These are phyloP conservation scores for Rhododendron williamsianum DNA, from an alignment of 148 eudicot species.

Conservation along the genomic window DNA sequence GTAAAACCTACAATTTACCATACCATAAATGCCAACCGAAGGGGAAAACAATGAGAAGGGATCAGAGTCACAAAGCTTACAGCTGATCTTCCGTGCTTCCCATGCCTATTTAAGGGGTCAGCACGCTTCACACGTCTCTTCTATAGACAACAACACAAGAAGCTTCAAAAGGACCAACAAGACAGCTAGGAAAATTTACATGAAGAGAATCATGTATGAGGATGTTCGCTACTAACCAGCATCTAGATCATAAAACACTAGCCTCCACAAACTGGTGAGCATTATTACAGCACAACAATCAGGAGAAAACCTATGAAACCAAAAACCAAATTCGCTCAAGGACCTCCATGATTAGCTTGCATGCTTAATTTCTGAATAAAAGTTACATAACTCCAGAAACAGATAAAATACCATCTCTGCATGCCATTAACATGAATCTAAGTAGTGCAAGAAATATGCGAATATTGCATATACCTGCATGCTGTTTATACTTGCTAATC, in stretches of 20 bases:
- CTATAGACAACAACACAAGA: background rate
- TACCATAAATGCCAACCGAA: background rate
- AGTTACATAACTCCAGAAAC: background rate
- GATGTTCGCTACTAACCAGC: background rate
- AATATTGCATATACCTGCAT: background rate
- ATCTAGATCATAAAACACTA: background rate
- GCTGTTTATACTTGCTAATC: background rate
- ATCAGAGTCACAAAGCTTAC: background rate
- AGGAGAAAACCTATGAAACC: background rate
- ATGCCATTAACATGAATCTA: background rate
- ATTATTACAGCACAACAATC: background rate
- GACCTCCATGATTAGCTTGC: background rate
- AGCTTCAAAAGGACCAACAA: background rate
- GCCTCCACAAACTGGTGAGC: background rate
- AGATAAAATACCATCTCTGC: background rate
- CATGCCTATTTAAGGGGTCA: background rate
- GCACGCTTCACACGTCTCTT: background rate
- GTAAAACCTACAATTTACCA: constrained; percentile 2
- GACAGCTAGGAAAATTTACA: background rate
- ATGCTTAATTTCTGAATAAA: background rate
- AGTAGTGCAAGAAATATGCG: background rate
- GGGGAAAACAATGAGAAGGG: background rate
- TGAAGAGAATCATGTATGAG: background rate
- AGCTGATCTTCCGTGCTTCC: background rate
- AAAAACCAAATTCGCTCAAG: constrained; percentile 1